These are phyloP conservation scores for Mallotus nudiflorus DNA, from an alignment of 345 rosid genomes.

Conservation along the genomic window DNA sequence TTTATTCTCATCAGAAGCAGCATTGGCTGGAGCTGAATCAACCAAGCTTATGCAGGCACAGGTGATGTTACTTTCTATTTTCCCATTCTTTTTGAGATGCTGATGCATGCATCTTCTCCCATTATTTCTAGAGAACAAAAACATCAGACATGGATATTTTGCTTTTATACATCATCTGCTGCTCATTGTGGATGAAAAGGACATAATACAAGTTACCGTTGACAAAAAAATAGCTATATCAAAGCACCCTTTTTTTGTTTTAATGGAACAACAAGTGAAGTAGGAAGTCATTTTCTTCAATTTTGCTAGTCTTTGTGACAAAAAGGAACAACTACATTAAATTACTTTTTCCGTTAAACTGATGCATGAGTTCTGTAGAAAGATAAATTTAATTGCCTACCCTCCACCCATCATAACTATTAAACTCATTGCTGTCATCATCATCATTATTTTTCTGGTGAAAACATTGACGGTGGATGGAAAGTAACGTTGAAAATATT, in stretches of 20 bases:
- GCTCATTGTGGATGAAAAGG: background rate
- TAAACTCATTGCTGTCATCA: background rate
- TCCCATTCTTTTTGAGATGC: background rate
- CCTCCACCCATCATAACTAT: background rate
- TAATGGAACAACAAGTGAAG: background rate
- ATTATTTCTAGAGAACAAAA: background rate
- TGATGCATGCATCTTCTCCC: background rate
- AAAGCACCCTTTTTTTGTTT: background rate
- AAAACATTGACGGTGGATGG: too few relatives aligned
- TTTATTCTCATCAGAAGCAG: constrained; percentile 74
- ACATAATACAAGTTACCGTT: background rate
- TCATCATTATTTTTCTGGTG: too few relatives aligned
- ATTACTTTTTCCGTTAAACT: too few relatives aligned
- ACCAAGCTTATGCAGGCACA: constrained; percentile 88
- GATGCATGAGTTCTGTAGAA: too few relatives aligned
- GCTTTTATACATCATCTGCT: background rate
- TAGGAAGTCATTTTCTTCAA: background rate
- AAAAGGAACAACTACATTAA: too few relatives aligned
- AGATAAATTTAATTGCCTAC: background rate
- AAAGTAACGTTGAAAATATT: too few relatives aligned
- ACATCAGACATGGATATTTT: background rate
- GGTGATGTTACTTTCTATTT: constrained; percentile 40
- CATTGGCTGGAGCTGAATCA: constrained; percentile 83
- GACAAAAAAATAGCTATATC: background rate
- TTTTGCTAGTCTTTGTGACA: background rate